Evolutionary conservation across 1,139 yeast genomes (phyloP).

Genomic region (Candida frijolesensis): DNA sequence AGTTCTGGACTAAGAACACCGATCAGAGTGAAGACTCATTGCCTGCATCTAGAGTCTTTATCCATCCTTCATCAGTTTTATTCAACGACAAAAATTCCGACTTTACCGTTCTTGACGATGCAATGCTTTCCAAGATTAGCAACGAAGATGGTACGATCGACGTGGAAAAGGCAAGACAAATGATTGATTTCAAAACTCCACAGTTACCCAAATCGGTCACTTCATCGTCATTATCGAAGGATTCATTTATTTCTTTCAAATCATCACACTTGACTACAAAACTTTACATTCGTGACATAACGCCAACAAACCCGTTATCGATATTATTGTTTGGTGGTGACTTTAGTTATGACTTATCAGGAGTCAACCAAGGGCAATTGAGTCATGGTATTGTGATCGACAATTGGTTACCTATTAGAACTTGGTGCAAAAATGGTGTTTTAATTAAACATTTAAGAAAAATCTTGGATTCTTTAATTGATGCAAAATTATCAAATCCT

Average conservation of each 20-base stretch:
- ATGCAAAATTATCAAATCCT: constrained; percentile 45
- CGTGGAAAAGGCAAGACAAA: constrained; percentile 29
- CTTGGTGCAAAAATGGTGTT: constrained; percentile 95
- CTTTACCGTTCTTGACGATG: constrained; percentile 22
- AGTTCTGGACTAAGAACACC: constrained; percentile 72
- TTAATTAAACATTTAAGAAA: constrained; percentile 68
- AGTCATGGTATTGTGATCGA: constrained; percentile 73
- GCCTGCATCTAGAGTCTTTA: constrained; percentile 70
- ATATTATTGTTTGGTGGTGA: constrained; percentile 79
- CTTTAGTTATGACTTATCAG: constrained; percentile 64
- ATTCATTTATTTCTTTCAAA: constrained; percentile 58
- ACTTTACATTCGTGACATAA: constrained; percentile 69
- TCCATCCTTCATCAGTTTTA: constrained; percentile 81
- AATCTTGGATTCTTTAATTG: constrained; percentile 68
- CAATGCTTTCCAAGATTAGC: constrained; percentile 18
- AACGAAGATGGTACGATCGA: constrained; percentile 45
- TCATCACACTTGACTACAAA: constrained; percentile 66
- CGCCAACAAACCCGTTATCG: constrained; percentile 76
- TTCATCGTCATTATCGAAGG: constrained; percentile 26
- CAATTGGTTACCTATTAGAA: constrained; percentile 78
- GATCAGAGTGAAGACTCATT: constrained; percentile 31
- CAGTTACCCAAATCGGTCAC: constrained; percentile 23
- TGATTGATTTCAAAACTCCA: constrained; percentile 37
- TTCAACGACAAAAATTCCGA: constrained; percentile 41
- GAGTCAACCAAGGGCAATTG: constrained; percentile 35